Evolutionary conservation across 306 rosid species (phyloP), one percentile per base, ranked within the genome.

Genomic region (Ziziphus jujuba): DNA sequence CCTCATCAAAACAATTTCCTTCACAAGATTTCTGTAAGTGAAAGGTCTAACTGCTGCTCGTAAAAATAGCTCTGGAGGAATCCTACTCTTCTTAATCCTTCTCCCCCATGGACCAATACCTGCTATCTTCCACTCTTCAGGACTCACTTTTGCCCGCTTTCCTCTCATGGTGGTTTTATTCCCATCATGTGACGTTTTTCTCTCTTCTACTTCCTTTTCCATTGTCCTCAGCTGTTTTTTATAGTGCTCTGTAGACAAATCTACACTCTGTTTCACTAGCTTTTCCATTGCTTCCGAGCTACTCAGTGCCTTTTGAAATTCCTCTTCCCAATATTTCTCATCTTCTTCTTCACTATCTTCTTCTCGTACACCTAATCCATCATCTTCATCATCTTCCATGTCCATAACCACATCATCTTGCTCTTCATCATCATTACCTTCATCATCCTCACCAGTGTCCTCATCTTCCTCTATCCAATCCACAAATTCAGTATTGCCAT

Each of bases 1-100:
- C 75, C 98, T 86, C 7, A 86, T 88, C 81, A 93, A 80, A 60
- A 90, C 96, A 78, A 88, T 84, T 85, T 93, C 98, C 83, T 93
- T 93, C 17, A 93, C 90, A 58, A 93, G 91, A 76, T 90, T 93
- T 62, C 84, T 80, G 71, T 86, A 93, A 25, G 85, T 83, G 67
- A 86, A 93, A 0, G 89, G 96, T 45, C 91, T 82, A 11, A 93
- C 82, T 0, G 91, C 90, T 2, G 91, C 95, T 77, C 87, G 82
- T 74, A 92, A 73, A 71, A 92, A 92, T 72, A 86, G 73, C 69
- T 81, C 90, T 16, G 97, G 96, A 47, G 96, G 98, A 81, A 92
- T 79, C 67, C 44, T 83, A 62, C 96, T 87, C 79, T 69, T 90
- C 86, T 84, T 81, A 43, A 90, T 82, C 80, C 60, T 87, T 79